phyloP scores from a whole-genome alignment of 2,329 filamentous ascomycete species.

The Dendrostoma leiphaemia region DNA sequence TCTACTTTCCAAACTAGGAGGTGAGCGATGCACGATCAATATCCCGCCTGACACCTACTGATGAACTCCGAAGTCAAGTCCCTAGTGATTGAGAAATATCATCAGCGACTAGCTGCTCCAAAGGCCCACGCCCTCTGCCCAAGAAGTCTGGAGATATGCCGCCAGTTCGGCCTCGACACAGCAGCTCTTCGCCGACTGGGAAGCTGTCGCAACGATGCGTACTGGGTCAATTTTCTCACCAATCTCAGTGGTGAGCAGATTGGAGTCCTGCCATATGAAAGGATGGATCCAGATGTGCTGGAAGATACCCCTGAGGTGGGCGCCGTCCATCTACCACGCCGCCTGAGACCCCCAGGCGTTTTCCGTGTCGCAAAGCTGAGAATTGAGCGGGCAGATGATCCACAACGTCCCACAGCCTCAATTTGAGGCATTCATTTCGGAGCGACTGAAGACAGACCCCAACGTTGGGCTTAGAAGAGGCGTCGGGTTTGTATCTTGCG shows the following conservation, averaged over 20 bases:
- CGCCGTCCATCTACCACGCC: no score
- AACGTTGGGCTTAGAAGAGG: constrained; percentile 31
- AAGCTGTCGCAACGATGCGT: constrained; percentile 30
- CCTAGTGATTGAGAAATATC: constrained; percentile 31
- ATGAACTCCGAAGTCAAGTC: no score
- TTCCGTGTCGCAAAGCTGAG: not conserved
- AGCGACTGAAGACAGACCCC: constrained; percentile 23
- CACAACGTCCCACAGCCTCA: constrained; percentile 41
- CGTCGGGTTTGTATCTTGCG: constrained; percentile 31
- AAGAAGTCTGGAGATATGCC: constrained; percentile 28
- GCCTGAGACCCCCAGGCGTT: no score
- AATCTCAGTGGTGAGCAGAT: constrained; percentile 34
- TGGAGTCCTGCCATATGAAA: constrained; percentile 33
- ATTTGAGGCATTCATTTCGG: constrained; percentile 35
- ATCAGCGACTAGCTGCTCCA: constrained; percentile 28
- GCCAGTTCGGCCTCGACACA: constrained; percentile 29
- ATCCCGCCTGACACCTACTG: not conserved
- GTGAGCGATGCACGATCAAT: constrained; percentile 6
- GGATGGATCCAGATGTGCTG: constrained; percentile 31
- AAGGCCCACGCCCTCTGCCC: constrained; percentile 31
- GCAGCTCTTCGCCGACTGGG: constrained; percentile 28
- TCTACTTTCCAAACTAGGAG: constrained; percentile 30
- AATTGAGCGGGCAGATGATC: no score
- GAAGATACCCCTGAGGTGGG: constrained; percentile 32
- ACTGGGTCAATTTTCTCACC: constrained; percentile 39